Percentiles rank a stretch among this genome's conserved stretches.
These are phyloP conservation scores for Chamaenerion angustifolium DNA, from an alignment of 345 rosid species.

Conservation along the genomic window DNA sequence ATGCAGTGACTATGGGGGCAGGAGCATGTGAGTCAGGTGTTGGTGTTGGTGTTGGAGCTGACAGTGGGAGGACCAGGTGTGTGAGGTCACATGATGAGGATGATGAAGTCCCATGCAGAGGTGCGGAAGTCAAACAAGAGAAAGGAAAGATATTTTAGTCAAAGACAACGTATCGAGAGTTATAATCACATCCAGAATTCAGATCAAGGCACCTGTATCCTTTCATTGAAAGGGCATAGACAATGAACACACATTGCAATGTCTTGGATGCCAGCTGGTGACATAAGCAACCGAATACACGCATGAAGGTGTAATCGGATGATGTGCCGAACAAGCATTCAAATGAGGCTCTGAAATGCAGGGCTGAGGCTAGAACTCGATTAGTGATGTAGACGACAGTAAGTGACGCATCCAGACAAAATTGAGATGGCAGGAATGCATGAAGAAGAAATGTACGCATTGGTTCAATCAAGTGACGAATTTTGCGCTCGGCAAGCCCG, in stretches of 20 bases:
- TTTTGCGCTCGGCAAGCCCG: slow-evolving; percentile 2
- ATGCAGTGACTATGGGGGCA: too few species aligned
- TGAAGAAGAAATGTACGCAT: too few species aligned
- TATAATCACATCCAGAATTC: too few species aligned
- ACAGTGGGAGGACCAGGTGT: too few species aligned
- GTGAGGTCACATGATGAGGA: too few species aligned
- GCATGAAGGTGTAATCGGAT: neutral
- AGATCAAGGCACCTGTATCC: neutral
- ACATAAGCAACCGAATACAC: slow-evolving; percentile 1
- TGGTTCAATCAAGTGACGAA: too few species aligned
- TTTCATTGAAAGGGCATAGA: neutral
- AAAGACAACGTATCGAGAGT: neutral
- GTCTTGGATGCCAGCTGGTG: neutral
- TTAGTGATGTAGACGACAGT: neutral
- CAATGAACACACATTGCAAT: neutral
- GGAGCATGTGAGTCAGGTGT: too few species aligned
- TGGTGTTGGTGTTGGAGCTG: too few species aligned
- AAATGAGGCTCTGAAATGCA: neutral
- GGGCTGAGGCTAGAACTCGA: neutral
- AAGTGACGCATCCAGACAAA: too few species aligned
- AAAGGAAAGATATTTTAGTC: neutral
- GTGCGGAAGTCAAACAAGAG: neutral
- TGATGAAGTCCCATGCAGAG: too few species aligned
- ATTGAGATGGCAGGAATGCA: too few species aligned
- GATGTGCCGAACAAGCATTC: neutral